phyloP scores from a whole-genome alignment of 2,329 filamentous ascomycete genomes.

The Aspergillus spinulosporus region DNA sequence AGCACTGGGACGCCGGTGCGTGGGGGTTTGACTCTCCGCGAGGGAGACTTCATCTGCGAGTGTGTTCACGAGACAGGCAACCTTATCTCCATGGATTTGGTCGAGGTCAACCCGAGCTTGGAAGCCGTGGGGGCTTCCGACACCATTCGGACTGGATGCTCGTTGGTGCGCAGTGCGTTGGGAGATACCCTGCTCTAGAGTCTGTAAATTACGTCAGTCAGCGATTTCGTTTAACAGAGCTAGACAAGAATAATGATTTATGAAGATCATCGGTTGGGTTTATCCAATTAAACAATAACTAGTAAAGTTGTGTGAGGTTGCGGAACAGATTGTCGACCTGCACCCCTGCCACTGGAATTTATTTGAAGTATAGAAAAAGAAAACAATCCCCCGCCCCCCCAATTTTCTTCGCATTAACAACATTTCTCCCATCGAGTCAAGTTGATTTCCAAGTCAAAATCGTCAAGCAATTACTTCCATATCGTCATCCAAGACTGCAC shows the following conservation, averaged over 20 bases:
- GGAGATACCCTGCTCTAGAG: slow-evolving; percentile 80
- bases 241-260: slow-evolving; percentile 15
- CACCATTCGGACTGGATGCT: slow-evolving; percentile 87
- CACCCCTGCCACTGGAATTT: slow-evolving; percentile 13
- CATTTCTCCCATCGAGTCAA: neutral
- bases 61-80: slow-evolving; percentile 77
- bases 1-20: slow-evolving; percentile 96
- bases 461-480: neutral
- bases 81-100: slow-evolving; percentile 76
- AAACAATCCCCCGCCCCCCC: slow-evolving; percentile 10
- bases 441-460: neutral
- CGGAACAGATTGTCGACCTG: neutral
- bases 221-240: neutral
- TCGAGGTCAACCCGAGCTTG: slow-evolving; percentile 76
- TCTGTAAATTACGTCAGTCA: slow-evolving; percentile 6
- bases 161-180: slow-evolving; percentile 84
- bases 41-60: slow-evolving; percentile 97
- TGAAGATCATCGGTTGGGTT: neutral
- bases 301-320: neutral
- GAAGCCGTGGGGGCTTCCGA: slow-evolving; percentile 72
- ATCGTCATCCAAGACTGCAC: neutral
- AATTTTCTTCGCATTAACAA: neutral
- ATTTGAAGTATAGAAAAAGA: slow-evolving; percentile 6
- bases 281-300: no score
- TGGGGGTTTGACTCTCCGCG: slow-evolving; percentile 86